A percentile compares a stretch with the other conserved stretches of the same genome.
phyloP scores from a whole-genome alignment of 345 rosid species.

The Chamaenerion angustifolium region DNA sequence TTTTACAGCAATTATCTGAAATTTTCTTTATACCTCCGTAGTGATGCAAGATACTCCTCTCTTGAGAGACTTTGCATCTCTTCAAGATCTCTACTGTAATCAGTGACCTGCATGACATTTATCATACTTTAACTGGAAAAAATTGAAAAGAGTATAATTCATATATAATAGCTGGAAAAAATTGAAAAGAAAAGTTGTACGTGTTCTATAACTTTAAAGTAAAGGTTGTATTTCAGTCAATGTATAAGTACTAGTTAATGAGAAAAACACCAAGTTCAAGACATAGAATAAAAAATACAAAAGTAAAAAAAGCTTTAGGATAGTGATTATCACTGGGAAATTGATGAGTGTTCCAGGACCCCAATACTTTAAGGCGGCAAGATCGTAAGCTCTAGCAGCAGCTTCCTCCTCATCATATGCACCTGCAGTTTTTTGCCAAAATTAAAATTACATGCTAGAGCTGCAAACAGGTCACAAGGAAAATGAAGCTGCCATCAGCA shows the following conservation, averaged over 20 bases:
- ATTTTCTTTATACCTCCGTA: slow-evolving; percentile 50
- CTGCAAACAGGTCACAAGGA: background rate
- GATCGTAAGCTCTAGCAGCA: slow-evolving; percentile 98
- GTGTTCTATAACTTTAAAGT: too few species aligned
- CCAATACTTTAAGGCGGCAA: slow-evolving; percentile 97
- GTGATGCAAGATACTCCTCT: slow-evolving; percentile 91
- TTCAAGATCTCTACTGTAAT: slow-evolving; percentile 87
- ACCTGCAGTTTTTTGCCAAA: slow-evolving; percentile 31
- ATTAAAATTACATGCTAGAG: slow-evolving; percentile 2
- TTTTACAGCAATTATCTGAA: slow-evolving; percentile 4
- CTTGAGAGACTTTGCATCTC: slow-evolving; percentile 96
- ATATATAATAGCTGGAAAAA: background rate
- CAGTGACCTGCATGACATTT: slow-evolving; percentile 53
- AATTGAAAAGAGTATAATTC: background rate
- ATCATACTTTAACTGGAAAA: slow-evolving; percentile 5
- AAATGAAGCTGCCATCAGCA: background rate
- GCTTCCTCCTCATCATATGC: slow-evolving; percentile 99
- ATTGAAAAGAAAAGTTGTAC: background rate
- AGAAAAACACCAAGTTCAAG: too few species aligned
- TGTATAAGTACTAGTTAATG: too few species aligned
- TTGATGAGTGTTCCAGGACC: slow-evolving; percentile 97
- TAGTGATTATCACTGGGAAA: slow-evolving; percentile 51
- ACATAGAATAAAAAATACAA: background rate
- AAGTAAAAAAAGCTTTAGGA: background rate
- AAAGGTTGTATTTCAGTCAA: background rate